Conservation (phyloP, 768 basidiomycete species). For the Chalciporus piperatus region DNA sequence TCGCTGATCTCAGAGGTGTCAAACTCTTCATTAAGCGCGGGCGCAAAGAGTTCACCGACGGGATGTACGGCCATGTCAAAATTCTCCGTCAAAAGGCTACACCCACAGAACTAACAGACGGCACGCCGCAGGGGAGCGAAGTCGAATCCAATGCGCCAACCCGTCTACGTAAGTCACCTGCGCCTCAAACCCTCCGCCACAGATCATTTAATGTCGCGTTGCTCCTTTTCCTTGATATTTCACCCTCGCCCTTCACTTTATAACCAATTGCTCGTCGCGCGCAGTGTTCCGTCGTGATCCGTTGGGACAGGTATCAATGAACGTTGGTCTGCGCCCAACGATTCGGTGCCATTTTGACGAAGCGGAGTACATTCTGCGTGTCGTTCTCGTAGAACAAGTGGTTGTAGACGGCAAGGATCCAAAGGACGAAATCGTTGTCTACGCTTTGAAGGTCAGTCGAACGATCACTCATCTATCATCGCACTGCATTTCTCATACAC, state of each 20-base stretch:
- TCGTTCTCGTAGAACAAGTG: slow-evolving; percentile 51
- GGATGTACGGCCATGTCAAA: slow-evolving; percentile 60
- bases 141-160: slow-evolving; percentile 17
- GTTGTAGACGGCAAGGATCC: slow-evolving; percentile 22
- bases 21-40: slow-evolving; percentile 47
- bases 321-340: slow-evolving; percentile 51
- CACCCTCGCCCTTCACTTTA: not conserved
- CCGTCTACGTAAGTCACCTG: slow-evolving; percentile 31
- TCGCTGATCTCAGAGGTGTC: slow-evolving; percentile 56
- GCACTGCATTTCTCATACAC: not conserved
- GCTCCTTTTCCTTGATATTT: not conserved
- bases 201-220: slow-evolving; percentile 16
- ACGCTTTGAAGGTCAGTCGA: slow-evolving; percentile 57
- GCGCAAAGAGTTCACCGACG: slow-evolving; percentile 51
- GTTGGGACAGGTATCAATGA: slow-evolving; percentile 68
- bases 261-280: not conserved
- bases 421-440: slow-evolving; percentile 50
- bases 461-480: not conserved
- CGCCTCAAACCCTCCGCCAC: slow-evolving; percentile 19
- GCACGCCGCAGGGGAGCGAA: slow-evolving; percentile 4
- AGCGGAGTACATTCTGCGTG: slow-evolving; percentile 52
- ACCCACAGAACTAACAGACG: not conserved
- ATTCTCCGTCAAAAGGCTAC: slow-evolving; percentile 41
- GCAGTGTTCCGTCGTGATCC: slow-evolving; percentile 72
- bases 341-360: slow-evolving; percentile 58